Evolutionary conservation across 192 early-diverging fungal species (phyloP).

Genomic region (Coemansia sp.): DNA sequence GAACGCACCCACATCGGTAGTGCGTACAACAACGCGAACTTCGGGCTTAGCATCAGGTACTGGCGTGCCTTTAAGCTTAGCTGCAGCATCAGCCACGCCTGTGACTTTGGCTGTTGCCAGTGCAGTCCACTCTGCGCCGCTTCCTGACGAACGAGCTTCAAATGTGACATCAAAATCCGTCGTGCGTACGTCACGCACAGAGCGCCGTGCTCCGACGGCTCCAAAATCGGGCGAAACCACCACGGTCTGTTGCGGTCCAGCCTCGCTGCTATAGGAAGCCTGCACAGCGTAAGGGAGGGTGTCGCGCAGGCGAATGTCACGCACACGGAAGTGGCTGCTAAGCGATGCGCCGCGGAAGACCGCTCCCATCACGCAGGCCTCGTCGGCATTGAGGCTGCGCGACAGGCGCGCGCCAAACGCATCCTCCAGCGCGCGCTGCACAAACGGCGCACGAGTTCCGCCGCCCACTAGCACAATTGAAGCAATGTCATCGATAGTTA

Average conservation of each 20-base stretch:
- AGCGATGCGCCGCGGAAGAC: conserved; percentile 83
- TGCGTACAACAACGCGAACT: conserved; percentile 77
- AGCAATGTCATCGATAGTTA: conserved; percentile 67
- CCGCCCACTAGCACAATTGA: conserved; percentile 96
- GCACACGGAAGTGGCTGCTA: conserved; percentile 82
- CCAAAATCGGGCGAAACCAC: conserved; percentile 56
- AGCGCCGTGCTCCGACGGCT: conserved; percentile 74
- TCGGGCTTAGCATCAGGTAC: conserved; percentile 61
- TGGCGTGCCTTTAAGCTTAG: conserved; percentile 60
- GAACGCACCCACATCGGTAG: conserved; percentile 75
- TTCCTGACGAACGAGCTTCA: conserved; percentile 68
- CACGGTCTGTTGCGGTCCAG: conserved; percentile 38
- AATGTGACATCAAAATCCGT: conserved; percentile 63
- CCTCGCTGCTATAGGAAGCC: conserved; percentile 47
- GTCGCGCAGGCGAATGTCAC: conserved; percentile 85
- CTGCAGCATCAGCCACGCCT: conserved; percentile 69
- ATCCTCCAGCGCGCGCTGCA: conserved; percentile 68
- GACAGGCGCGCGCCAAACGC: conserved; percentile 84
- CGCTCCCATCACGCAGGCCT: conserved; percentile 89
- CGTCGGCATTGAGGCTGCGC: conserved; percentile 92
- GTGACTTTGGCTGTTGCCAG: conserved; percentile 56
- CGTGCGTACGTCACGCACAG: conserved; percentile 77
- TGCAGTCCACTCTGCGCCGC: conserved; percentile 15
- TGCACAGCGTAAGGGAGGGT: conserved; percentile 58
- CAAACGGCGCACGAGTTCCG: conserved; percentile 80